Evolutionary conservation across 768 basidiomycete genomes (phyloP), one percentile per base, ranked within the genome.

Genomic region (Boletus rex-veris): DNA sequence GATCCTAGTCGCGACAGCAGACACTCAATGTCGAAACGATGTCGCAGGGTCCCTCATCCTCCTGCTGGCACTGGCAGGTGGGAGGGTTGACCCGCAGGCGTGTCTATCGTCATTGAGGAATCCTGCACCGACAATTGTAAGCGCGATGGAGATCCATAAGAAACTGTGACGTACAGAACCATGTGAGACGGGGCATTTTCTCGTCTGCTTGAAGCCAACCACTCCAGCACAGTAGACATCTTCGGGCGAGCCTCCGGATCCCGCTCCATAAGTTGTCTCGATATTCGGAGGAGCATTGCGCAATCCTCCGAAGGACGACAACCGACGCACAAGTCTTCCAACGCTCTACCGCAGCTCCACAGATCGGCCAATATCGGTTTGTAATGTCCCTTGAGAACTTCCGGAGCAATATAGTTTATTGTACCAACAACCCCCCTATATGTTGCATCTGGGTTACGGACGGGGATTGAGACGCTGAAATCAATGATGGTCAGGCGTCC

Each of bases 321-420:
- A n/a, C n/a, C 7, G 0, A 7, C 16, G 39, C 54, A 51, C 8
- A 56, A 14, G 1, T 43, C 40, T 15, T 56, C 45, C 3, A 47
- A 4, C 15, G 46, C 48, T 14, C 16, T 30, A 0, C 55, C 46
- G 14, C 52, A 57, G 7, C 45, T 47, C 55, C 51, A 56, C 30
- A 44, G 21, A 19, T 55, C 42, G 43, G 45, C 49, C 0, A 37
- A 42, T 36, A 54, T 51, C 16, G 43, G 48, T 3, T 54, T 45
- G 41, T 38, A 54, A 2, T 4, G 3, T n/a, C 43, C 43, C 12
- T 14, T 15, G 16, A 10, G n/a, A 54, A 54, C 35, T 12, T 54
- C 53, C 1, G 48, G 53, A 5, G 53, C 40, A 1, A 50, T 37
- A 5, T 50, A 50, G 14, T n/a, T 26, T n/a, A 38, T 28, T n/a